A percentile compares a stretch with the other conserved stretches of the same genome.
Evolutionary conservation across 2,329 filamentous ascomycete species (phyloP).

Genomic region (Fusarium buxicola): DNA sequence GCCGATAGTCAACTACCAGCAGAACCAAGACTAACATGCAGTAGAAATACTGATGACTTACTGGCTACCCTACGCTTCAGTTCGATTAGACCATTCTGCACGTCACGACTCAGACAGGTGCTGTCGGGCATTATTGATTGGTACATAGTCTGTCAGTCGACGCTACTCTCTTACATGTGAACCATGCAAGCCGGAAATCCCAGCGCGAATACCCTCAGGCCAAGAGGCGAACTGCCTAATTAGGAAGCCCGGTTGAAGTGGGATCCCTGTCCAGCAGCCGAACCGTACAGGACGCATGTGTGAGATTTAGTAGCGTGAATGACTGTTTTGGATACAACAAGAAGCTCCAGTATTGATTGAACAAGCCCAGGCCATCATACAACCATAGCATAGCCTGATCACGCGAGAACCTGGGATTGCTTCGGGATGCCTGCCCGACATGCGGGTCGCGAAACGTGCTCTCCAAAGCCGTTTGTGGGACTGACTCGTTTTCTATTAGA

Average conservation of each 20-base stretch:
- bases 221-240: constrained; percentile 9
- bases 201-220: not conserved
- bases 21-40: too few species aligned
- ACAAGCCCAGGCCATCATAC: not conserved
- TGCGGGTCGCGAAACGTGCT: too few species aligned
- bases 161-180: too few species aligned
- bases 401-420: not conserved
- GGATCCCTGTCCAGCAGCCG: not conserved
- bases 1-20: too few species aligned
- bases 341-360: not conserved
- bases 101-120: too few species aligned
- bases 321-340: not conserved
- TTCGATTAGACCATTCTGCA: too few species aligned
- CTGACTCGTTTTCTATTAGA: constrained; percentile 33
- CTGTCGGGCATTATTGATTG: too few species aligned
- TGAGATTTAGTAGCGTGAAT: not conserved
- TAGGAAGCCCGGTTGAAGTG: not conserved
- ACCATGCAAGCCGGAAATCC: too few species aligned
- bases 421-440: not conserved
- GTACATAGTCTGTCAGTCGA: too few species aligned
- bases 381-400: not conserved
- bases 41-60: too few species aligned
- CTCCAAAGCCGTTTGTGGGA: constrained; percentile 22
- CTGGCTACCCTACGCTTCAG: too few species aligned
- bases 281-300: not conserved